These are phyloP conservation scores for Pythium phragmitis DNA, from an alignment of 352 stramenopile genomes.

Conservation along the genomic window DNA sequence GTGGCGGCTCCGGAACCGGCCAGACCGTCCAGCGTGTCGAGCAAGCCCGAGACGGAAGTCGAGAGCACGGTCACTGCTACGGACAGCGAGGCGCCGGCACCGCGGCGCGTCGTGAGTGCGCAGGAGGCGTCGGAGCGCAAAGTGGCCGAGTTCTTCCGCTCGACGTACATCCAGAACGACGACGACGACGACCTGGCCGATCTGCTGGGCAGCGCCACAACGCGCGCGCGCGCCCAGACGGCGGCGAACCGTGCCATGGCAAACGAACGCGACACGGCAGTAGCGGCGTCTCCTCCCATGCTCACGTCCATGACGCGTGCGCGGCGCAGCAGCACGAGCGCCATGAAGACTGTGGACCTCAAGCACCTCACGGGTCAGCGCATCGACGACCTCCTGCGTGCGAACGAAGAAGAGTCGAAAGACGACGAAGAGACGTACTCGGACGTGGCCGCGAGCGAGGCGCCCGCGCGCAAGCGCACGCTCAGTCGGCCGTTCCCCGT, in stretches of 20 bases:
- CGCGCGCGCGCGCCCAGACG: slow-evolving; percentile 17
- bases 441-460: not conserved
- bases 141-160: slow-evolving; percentile 50
- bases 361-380: slow-evolving; percentile 15
- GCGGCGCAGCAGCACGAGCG: slow-evolving; percentile 23
- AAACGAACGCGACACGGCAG: not conserved
- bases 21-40: too few species aligned
- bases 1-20: too few species aligned
- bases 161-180: slow-evolving; percentile 28
- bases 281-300: not conserved
- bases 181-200: slow-evolving; percentile 31
- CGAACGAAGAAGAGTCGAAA: slow-evolving; percentile 26
- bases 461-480: slow-evolving; percentile 8
- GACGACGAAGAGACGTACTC: slow-evolving; percentile 2
- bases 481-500: slow-evolving; percentile 14
- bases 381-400: slow-evolving; percentile 21
- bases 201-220: not conserved
- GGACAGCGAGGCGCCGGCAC: slow-evolving; percentile 24
- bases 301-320: not conserved
- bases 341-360: slow-evolving; percentile 19
- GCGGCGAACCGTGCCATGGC: slow-evolving; percentile 11
- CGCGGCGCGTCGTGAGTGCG: slow-evolving; percentile 37
- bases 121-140: slow-evolving; percentile 41
- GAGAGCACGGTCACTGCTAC: too few species aligned
- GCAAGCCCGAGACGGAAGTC: too few species aligned